A percentile compares a stretch with the other conserved stretches of the same genome.
Conservation (phyloP, 1,284 basidiomycete species). For the Papiliotrema nemorosa region DNA sequence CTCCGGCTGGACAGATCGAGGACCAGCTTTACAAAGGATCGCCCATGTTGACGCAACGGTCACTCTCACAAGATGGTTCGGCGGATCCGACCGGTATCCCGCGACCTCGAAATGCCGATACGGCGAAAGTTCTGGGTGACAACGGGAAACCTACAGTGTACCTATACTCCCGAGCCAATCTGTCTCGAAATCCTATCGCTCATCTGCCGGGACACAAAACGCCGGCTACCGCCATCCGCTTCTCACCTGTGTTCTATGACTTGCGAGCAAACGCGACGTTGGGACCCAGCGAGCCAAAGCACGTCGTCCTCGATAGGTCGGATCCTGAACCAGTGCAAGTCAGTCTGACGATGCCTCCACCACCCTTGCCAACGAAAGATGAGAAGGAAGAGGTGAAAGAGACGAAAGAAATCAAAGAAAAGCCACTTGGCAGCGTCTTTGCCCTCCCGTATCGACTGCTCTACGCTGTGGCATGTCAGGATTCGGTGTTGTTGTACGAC, state of each 20-base stretch:
- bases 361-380: slow-evolving; percentile 47
- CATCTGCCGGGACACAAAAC: slow-evolving; percentile 96
- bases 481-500: slow-evolving; percentile 92
- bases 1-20: slow-evolving; percentile 94
- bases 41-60: slow-evolving; percentile 49
- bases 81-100: slow-evolving; percentile 39
- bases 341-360: slow-evolving; percentile 47
- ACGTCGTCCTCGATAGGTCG: slow-evolving; percentile 67
- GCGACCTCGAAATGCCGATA: slow-evolving; percentile 36
- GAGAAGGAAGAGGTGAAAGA: slow-evolving; percentile 28
- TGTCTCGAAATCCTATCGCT: slow-evolving; percentile 84
- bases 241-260: slow-evolving; percentile 90
- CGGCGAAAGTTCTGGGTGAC: too few relatives aligned
- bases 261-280: slow-evolving; percentile 55
- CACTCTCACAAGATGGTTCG: slow-evolving; percentile 35
- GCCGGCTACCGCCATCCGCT: slow-evolving; percentile 85
- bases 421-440: slow-evolving; percentile 58
- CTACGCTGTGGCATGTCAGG: slow-evolving; percentile 95
- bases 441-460: slow-evolving; percentile 90
- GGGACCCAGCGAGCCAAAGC: slow-evolving; percentile 49
- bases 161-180: slow-evolving; percentile 92
- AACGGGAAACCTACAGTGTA: slow-evolving; percentile 68
- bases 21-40: slow-evolving; percentile 64
- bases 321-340: slow-evolving; percentile 50
- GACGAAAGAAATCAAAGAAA: not conserved